Base-by-base conservation (phyloP, 2,329 filamentous ascomycete species). In the Pezicula rhizophila region DNA sequence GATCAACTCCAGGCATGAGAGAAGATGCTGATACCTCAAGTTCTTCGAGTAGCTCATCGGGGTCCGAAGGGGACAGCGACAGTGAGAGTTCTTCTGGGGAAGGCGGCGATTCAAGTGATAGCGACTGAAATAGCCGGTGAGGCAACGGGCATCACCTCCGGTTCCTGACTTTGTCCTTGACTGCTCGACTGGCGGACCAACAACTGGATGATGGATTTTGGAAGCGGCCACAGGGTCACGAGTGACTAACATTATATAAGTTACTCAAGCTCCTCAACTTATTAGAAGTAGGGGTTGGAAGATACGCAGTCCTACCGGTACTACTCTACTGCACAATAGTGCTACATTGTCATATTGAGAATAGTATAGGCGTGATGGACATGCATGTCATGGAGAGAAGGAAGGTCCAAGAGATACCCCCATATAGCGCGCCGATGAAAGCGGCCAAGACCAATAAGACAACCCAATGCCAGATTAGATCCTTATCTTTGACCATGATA, bases 31-130 rank as follows among this genome's bases (percentile, higher is more conserved):
- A 39, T 40, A 41, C 48, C 11, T 53, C 52, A n/a, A 61, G 59
- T 46, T 60, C 59, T 12, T 58, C 55, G 10, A 60, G 58, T 42
- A 57, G 57, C 45, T 56, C 57, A 11, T 62, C 59, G 15, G 49
- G 38, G 3, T 60, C 58, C 8, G 49, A 49, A 8, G 54, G 50
- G 15, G 54, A 51, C 5, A 53, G 51, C 42, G 52, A 56, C 7
- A 54, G 53, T n/a, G 59, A 60, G 12, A 51, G 44, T 45, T 45
- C 41, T 15, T 47, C 46, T 11, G 52, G 50, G 5, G 52, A 8
- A 15, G 35, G n/a, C 26, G 11, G 5, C 4, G 23, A 20, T 14
- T 20, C 20, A 15, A 42, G 25, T 11, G 23, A 55, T 18, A 59
- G 55, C 26, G 53, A 58, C 38, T 42, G 50, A 5, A 52, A 51